Conservation (phyloP, 768 basidiomycete species). For the Hemileccinum impolitum region DNA sequence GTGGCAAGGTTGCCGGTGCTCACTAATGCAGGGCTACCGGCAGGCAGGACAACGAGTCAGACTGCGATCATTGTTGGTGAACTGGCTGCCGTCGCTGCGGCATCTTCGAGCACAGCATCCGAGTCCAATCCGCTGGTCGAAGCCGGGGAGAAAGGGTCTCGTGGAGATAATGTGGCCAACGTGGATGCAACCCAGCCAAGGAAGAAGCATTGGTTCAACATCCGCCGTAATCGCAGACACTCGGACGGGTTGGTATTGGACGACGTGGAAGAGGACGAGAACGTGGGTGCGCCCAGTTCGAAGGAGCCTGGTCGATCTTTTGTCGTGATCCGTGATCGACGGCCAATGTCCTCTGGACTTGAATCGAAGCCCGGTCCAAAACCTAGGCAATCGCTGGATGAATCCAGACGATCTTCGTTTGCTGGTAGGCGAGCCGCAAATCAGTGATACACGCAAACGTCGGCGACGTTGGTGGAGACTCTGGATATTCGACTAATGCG, state of each 20-base stretch:
- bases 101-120: slow-evolving; percentile 10
- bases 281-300: slow-evolving; percentile 29
- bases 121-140: slow-evolving; percentile 24
- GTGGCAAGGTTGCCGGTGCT: slow-evolving; percentile 42
- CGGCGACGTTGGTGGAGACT: slow-evolving; percentile 1
- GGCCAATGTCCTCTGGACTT: slow-evolving; percentile 35
- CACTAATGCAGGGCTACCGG: slow-evolving; percentile 38
- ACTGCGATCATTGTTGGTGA: slow-evolving; percentile 79
- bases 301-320: slow-evolving; percentile 52
- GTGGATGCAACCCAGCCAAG: slow-evolving; percentile 47
- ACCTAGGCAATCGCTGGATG: slow-evolving; percentile 29
- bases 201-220: slow-evolving; percentile 70
- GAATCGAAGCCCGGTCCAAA: slow-evolving; percentile 20
- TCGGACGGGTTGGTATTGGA: slow-evolving; percentile 49
- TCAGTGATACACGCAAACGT: slow-evolving; percentile 18
- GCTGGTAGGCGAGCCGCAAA: slow-evolving; percentile 26
- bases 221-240: slow-evolving; percentile 56
- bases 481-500: slow-evolving; percentile 13
- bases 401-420: slow-evolving; percentile 27
- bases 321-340: slow-evolving; percentile 63
- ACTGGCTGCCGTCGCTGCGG: slow-evolving; percentile 26
- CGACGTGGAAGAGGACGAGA: slow-evolving; percentile 18
- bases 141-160: slow-evolving; percentile 13
- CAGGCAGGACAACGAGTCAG: slow-evolving; percentile 78
- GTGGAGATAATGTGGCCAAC: slow-evolving; percentile 25